Evolutionary conservation across 179 eudicot species (phyloP).

Genomic region (Beta lomatogona): DNA sequence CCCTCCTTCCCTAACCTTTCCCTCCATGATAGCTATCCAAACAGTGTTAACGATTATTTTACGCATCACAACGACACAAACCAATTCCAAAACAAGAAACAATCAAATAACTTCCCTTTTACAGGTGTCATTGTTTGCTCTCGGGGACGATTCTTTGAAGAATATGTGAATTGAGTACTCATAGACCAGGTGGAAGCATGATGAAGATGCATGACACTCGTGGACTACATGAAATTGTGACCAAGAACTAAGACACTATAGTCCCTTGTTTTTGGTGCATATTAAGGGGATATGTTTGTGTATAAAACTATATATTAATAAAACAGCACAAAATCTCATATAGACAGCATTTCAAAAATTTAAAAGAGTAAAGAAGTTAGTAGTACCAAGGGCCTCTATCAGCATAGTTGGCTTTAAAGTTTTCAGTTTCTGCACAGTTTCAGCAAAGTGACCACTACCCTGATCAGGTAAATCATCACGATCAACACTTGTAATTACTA

Average conservation of each 20-base stretch:
- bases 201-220: not conserved
- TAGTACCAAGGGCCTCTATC: slow-evolving; percentile 88
- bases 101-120: not conserved
- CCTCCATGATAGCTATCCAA: too few relatives aligned
- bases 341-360: not conserved
- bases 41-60: not conserved
- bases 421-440: slow-evolving; percentile 90
- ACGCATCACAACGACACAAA: not conserved
- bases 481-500: slow-evolving; percentile 97
- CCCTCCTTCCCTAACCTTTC: too few relatives aligned
- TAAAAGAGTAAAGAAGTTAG: not conserved
- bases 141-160: not conserved
- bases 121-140: not conserved
- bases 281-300: not conserved
- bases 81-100: not conserved
- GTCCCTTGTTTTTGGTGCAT: not conserved
- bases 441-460: slow-evolving; percentile 98
- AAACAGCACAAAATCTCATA: slow-evolving; percentile 11
- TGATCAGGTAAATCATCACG: slow-evolving; percentile 95
- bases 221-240: not conserved
- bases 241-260: not conserved
- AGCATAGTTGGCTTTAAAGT: slow-evolving; percentile 76
- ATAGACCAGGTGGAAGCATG: not conserved
- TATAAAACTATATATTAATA: not conserved
- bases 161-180: not conserved